A percentile compares a stretch with the other conserved stretches of the same genome.
These are phyloP conservation scores for Plasmodiophora brassicae DNA, from an alignment of 208 protist genomes.

Conservation along the genomic window DNA sequence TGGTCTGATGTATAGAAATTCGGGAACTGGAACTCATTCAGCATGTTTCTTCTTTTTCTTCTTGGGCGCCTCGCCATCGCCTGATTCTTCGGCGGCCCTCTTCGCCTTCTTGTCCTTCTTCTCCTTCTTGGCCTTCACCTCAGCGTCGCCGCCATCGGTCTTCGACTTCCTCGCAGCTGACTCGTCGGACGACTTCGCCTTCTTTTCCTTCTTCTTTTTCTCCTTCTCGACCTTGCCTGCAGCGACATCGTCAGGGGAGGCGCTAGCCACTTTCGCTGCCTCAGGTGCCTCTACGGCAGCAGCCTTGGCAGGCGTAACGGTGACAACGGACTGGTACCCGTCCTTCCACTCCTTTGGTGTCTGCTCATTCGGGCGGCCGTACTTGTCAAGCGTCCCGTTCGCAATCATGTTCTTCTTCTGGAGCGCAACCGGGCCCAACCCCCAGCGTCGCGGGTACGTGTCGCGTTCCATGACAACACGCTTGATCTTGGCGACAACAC, in stretches of 20 bases:
- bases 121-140: not conserved
- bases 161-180: no score
- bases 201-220: no score
- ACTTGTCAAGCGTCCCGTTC: slow-evolving; percentile 87
- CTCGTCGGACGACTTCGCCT: no score
- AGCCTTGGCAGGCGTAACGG: not conserved
- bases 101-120: not conserved
- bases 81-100: not conserved
- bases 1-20: not conserved
- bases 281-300: no score
- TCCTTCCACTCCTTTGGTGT: slow-evolving; percentile 86
- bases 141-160: not conserved
- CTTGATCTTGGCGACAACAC: slow-evolving; percentile 90
- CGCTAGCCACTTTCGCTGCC: no score
- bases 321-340: slow-evolving; percentile 74
- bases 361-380: slow-evolving; percentile 89
- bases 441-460: slow-evolving; percentile 97
- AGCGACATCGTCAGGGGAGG: no score
- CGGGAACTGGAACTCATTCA: not conserved
- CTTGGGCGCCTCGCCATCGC: not conserved
- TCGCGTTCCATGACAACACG: slow-evolving; percentile 99
- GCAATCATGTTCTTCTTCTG: slow-evolving; percentile 93
- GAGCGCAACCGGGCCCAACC: slow-evolving; percentile 80
- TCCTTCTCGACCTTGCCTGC: no score
- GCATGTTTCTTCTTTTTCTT: slow-evolving; percentile 18